Conservation (phyloP, 371 early-diverging fungal species). For the Racocetra persica region DNA sequence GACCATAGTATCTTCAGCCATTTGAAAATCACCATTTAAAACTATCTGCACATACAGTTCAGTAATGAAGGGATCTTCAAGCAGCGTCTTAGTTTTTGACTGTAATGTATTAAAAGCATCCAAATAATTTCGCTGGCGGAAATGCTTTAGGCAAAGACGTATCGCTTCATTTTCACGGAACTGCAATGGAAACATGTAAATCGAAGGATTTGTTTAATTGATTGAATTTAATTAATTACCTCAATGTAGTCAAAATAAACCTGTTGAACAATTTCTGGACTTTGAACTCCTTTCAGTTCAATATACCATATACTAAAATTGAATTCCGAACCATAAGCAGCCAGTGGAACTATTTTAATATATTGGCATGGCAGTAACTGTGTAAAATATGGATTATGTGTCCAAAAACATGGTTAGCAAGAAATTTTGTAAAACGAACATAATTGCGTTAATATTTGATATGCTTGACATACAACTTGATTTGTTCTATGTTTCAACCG, state of each 20-base stretch:
- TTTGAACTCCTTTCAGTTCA: slow-evolving; percentile 79
- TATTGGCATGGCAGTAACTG: slow-evolving; percentile 84
- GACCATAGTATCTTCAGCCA: slow-evolving; percentile 72
- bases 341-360: slow-evolving; percentile 92
- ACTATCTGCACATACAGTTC: slow-evolving; percentile 72
- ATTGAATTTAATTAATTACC: slow-evolving; percentile 51
- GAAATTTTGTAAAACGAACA: neutral
- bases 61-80: slow-evolving; percentile 85
- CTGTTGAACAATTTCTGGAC: slow-evolving; percentile 69
- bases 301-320: slow-evolving; percentile 97
- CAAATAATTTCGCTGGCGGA: slow-evolving; percentile 81
- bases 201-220: neutral
- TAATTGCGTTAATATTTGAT: slow-evolving; percentile 36
- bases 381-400: neutral
- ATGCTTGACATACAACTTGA: slow-evolving; percentile 53
- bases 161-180: slow-evolving; percentile 81
- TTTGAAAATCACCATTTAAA: slow-evolving; percentile 72
- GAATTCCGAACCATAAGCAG: slow-evolving; percentile 93
- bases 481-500: slow-evolving; percentile 71
- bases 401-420: neutral
- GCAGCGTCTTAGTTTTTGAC: slow-evolving; percentile 62
- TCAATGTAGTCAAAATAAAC: slow-evolving; percentile 68
- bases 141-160: slow-evolving; percentile 87
- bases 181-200: slow-evolving; percentile 47
- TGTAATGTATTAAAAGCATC: slow-evolving; percentile 76